Conservation (phyloP, 768 basidiomycete species). For the Rhodotorula sphaerocarpa region DNA sequence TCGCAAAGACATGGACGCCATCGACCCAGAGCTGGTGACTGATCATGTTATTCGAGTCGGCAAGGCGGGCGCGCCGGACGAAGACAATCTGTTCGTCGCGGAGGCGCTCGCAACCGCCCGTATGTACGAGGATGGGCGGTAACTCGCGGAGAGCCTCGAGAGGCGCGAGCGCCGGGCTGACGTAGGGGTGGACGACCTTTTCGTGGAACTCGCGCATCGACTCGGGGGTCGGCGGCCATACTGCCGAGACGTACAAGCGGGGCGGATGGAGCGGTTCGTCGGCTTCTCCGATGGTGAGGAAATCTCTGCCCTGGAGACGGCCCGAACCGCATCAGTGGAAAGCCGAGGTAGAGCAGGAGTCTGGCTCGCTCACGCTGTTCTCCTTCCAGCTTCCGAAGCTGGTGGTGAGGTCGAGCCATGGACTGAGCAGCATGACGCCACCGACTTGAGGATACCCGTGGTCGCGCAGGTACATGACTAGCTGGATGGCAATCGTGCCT, state of each 20-base stretch:
- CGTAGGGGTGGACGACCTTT: constrained; percentile 59
- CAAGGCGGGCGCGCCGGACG: constrained; percentile 75
- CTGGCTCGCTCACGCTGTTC: constrained; percentile 51
- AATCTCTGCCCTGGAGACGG: constrained; percentile 46
- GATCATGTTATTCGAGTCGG: constrained; percentile 61
- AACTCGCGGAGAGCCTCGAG: constrained; percentile 61
- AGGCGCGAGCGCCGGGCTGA: constrained; percentile 71
- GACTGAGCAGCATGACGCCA: constrained; percentile 71
- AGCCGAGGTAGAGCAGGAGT: not conserved
- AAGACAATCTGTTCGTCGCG: constrained; percentile 80
- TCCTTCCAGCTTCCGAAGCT: constrained; percentile 93
- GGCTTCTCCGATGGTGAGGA: constrained; percentile 58
- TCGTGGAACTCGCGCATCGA: constrained; percentile 53
- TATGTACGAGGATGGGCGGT: constrained; percentile 83
- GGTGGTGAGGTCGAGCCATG: constrained; percentile 64
- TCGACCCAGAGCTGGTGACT: constrained; percentile 82
- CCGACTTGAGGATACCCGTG: constrained; percentile 73
- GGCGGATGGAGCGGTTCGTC: constrained; percentile 81
- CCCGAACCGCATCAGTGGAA: too few species aligned
- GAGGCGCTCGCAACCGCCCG: constrained; percentile 85
- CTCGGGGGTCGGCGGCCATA: constrained; percentile 35
- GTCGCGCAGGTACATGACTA: constrained; percentile 86
- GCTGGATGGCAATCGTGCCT: constrained; percentile 70
- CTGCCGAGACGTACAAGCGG: constrained; percentile 60
- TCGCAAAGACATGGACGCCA: constrained; percentile 49